These are phyloP conservation scores for Chaetomidium leptoderma DNA, from an alignment of 495 filamentous ascomycete species.

Conservation along the genomic window DNA sequence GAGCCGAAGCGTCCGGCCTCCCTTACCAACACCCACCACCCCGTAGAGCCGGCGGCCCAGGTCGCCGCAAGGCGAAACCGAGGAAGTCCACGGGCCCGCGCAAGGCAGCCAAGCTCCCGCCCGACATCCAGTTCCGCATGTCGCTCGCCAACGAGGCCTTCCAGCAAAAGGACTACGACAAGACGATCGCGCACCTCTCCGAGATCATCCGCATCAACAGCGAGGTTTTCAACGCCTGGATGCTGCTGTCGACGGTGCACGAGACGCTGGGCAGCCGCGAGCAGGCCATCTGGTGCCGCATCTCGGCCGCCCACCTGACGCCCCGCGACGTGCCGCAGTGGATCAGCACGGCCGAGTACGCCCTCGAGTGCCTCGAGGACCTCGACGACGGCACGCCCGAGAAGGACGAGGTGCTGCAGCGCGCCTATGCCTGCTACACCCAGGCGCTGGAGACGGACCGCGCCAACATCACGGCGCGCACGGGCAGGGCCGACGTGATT, in stretches of 20 bases:
- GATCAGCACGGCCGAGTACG: constrained; percentile 63
- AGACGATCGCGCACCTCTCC: constrained; percentile 56
- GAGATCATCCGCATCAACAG: constrained; percentile 77
- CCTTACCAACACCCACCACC: constrained; percentile 15
- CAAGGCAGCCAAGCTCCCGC: constrained; percentile 65
- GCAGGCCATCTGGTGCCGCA: constrained; percentile 62
- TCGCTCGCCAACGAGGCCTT: constrained; percentile 67
- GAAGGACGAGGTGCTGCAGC: constrained; percentile 45
- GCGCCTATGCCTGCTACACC: constrained; percentile 65
- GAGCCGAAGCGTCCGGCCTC: constrained; percentile 18
- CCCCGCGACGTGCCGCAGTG: constrained; percentile 64
- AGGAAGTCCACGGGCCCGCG: constrained; percentile 55
- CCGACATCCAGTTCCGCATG: constrained; percentile 68
- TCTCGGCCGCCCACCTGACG: constrained; percentile 67
- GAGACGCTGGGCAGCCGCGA: constrained; percentile 62
- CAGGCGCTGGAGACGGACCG: constrained; percentile 62
- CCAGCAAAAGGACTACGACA: constrained; percentile 59
- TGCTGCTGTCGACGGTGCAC: constrained; percentile 67
- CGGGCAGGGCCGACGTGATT: constrained; percentile 32
- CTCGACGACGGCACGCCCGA: constrained; percentile 49
- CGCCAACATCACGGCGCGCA: constrained; percentile 43
- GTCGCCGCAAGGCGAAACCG: constrained; percentile 18
- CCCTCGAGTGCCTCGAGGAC: constrained; percentile 50
- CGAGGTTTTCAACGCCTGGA: constrained; percentile 77
- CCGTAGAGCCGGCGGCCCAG: constrained; percentile 7